Base-by-base conservation (phyloP, 306 rosid species). In the Cucumis cinereus region DNA sequence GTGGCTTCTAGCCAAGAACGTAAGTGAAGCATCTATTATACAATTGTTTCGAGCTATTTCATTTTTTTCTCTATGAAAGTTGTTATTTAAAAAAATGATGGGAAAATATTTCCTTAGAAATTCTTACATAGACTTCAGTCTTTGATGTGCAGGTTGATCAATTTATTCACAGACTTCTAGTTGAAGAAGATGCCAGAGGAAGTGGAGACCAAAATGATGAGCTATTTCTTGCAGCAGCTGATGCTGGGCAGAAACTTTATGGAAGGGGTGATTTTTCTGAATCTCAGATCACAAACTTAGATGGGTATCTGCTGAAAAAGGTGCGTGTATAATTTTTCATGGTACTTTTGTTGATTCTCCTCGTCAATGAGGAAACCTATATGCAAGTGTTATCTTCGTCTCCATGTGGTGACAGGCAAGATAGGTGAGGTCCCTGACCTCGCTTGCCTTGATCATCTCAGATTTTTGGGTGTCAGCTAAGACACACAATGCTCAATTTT, bases 1-100 rank as follows among this genome's bases (percentile, higher is more conserved):
- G 45, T 91, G 96, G 95, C 96, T 94, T 73, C 84, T 94, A 79
- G 92, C 98, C 53, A 91, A 91, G 86, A 90, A 84, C 79, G 97
- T 94, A 78, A 90, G 94, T 77, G 77, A 33, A 79, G n/a, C 38
- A 69, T 69, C 35, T 13, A 43, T 69, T 20, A 7, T 43, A 12
- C 35, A 20, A 3, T 43, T 22, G 55, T 69, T 41, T 69, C 9
- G 8, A 14, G 15, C 20, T 41, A 9, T 63, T 41, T 23, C 22
- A 43, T 11, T 43, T 43, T 40, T 43, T 40, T 11, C 49, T 41
- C 13, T 41, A 43, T 43, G 49, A 3, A 43, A 43, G 4, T 43
- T 43, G 49, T 43, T 43, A 43, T 43, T 11, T 10, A 0, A 40
- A 40, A 40, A 1, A 12, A 14, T 69, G 75, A 7, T 69, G 36